These are phyloP conservation scores for Aphanomyces euteiches DNA, from an alignment of 352 stramenopile genomes.

Conservation along the genomic window DNA sequence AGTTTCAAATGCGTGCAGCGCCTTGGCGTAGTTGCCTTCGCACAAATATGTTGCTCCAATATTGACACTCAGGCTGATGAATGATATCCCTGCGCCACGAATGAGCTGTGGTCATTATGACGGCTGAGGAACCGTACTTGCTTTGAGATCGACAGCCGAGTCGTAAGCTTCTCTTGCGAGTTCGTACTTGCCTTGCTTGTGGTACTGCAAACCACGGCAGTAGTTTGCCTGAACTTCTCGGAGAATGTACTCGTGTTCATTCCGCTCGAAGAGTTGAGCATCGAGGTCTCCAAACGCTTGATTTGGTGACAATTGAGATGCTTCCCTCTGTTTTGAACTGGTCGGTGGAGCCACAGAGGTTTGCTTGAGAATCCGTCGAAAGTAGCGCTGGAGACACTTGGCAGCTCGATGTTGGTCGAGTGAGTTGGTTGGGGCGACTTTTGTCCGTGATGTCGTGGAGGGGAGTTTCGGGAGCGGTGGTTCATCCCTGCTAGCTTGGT, in stretches of 20 bases:
- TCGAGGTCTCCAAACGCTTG: neutral
- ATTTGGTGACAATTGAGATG: neutral
- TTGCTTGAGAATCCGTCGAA: constrained; percentile 26
- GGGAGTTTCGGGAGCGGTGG: neutral
- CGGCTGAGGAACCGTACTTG: neutral
- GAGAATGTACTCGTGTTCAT: neutral
- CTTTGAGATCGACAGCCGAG: neutral
- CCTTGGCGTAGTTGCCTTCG: constrained; percentile 18
- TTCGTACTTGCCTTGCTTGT: constrained; percentile 12
- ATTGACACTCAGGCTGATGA: constrained; percentile 15
- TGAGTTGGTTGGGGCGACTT: neutral
- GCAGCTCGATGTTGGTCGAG: constrained; percentile 13
- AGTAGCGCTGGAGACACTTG: constrained; percentile 28
- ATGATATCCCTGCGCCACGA: constrained; percentile 1
- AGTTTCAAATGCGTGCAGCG: constrained; percentile 1
- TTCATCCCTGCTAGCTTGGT: neutral
- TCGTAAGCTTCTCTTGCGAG: constrained; percentile 14
- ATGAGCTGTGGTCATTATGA: neutral
- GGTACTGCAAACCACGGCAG: constrained; percentile 9
- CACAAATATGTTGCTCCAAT: constrained; percentile 16
- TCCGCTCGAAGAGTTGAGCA: neutral
- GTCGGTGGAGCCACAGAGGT: neutral
- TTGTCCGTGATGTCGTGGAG: neutral
- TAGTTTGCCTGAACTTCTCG: constrained; percentile 12
- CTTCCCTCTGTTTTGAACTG: too few species aligned